A percentile compares a stretch with the other conserved stretches of the same genome.
Conservation (phyloP, 768 basidiomycete genomes). For the Mycena amicta region DNA sequence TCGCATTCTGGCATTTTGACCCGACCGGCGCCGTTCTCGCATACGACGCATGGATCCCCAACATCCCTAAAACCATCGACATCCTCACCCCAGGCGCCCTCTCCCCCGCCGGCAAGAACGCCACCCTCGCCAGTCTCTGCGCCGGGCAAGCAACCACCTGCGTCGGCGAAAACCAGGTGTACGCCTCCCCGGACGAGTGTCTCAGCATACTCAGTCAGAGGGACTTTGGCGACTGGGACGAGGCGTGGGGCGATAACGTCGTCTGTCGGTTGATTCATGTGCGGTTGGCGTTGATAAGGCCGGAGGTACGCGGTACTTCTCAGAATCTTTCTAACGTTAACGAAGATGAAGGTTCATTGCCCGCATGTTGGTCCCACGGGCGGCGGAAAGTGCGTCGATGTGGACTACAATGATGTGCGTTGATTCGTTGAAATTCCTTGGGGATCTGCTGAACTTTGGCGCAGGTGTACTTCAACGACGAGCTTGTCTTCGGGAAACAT, state of each 20-base stretch:
- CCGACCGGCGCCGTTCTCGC: neutral
- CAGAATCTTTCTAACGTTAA: neutral
- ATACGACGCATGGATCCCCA: conserved; percentile 2
- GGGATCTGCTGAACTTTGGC: too few relatives aligned
- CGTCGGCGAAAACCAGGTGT: conserved; percentile 1
- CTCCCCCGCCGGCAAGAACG: neutral
- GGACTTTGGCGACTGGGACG: conserved; percentile 1
- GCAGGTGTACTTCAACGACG: too few relatives aligned
- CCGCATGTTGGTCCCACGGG: neutral
- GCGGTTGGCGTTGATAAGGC: neutral
- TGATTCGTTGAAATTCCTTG: too few relatives aligned
- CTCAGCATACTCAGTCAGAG: neutral
- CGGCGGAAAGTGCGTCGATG: neutral
- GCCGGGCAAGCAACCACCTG: neutral
- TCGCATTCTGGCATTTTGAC: conserved; percentile 9
- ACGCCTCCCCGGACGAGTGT: neutral
- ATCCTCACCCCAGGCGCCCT: neutral
- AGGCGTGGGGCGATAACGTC: conserved; percentile 11
- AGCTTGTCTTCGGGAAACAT: too few relatives aligned
- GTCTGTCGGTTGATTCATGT: conserved; percentile 5
- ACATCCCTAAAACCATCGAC: neutral
- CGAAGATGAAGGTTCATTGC: neutral
- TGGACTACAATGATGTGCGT: neutral
- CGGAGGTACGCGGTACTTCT: neutral
- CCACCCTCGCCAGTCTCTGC: neutral